Base-by-base conservation (phyloP, 768 basidiomycete species). In the Xanthoconium stramineum region DNA sequence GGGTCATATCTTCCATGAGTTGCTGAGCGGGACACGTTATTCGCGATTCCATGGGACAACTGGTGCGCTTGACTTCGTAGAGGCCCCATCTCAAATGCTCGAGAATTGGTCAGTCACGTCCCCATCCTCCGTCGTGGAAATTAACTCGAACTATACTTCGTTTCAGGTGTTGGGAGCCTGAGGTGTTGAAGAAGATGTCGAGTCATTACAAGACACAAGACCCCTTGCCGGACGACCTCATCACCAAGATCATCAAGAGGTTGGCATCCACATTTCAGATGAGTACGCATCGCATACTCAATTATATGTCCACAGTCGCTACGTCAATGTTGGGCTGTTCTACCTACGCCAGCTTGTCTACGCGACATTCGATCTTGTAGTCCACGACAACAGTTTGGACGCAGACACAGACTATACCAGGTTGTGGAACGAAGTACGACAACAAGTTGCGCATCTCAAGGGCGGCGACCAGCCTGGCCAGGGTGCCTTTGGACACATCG, bases 41-140 rank as follows among this genome's bases (percentile, higher is more conserved):
- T 72, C 84, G 24, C 75, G 85, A 28, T 94, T 93, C 80, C 90
- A 93, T 61, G 91, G 91, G 13, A 90, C 88, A 24, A 80, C 81
- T 47, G 86, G 88, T 33, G 85, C 87, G 3, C 72, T 85, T 17
- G 90, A 91, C 69, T 91, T 91, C 60, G 90, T 89, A 8, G 90
- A 93, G 71, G 91, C 91, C 1, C 92, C 92, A 0, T 88, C 85
- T n/a, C 89, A 94, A 73, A 93, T 93, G 91, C 75, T 93, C 56
- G 91, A 94, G 73, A 91, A 92, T 65, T 93, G 91, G 91, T 84
- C 50, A 11, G 71, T 53, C 12, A 8, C 15, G 17, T 30, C 37
- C 8, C 43, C 54, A n/a, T 54, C 38, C 11, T 9, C 20, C 14
- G 15, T 2, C 33, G 15, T 30, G 9, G 32, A 6, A 8, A 37